Evolutionary conservation across 1,139 yeast genomes (phyloP), one percentile per base, ranked within the genome.

Genomic region (Geotrichum fermentans): DNA sequence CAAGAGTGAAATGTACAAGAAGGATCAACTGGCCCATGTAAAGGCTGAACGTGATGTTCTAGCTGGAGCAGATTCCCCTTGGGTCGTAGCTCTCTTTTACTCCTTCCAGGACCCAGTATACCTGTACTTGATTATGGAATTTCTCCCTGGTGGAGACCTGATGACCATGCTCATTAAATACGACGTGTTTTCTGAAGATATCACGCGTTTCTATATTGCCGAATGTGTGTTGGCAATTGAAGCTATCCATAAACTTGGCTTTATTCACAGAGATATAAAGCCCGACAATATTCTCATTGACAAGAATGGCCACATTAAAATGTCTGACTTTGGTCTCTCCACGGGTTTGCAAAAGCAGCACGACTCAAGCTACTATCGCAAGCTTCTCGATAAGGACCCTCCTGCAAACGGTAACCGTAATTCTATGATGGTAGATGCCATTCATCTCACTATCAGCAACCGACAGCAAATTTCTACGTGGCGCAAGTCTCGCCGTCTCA

Each of bases 391-490:
- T 55, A 78, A 78, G 58, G 78, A 73, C 33, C 51, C 58, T 13
- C 52, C 57, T 13, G 42, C 53, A 18, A 53, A 54, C 34, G 45
- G 51, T 52, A 51, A 52, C 22, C 74, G 96, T 55, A 89, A 88
- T 64, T 82, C 94, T 4, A 83, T 87, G 79, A 79, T 84, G 81
- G 96, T 89, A 41, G 98, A 94, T 66, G 90, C 97, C 0, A 92
- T 92, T 61, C 95, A 88, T 65, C 73, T 92, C 68, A 92, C 98
- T 3, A 88, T 94, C 83, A 84, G 96, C 14, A 90, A 90, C 64
- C 78, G 97, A 59, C 97, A 92, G 66, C 97, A 92, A 67, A 89
- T 92, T 75, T 96, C 94, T 67, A 92, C 99, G 0, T 92, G 98
- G 99, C 80, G 98, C 64, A 89, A 90, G 67, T 86, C 96, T 16